phyloP scores from a whole-genome alignment of 164 flowering plant genomes.

The Dillenia suffruticosa region DNA sequence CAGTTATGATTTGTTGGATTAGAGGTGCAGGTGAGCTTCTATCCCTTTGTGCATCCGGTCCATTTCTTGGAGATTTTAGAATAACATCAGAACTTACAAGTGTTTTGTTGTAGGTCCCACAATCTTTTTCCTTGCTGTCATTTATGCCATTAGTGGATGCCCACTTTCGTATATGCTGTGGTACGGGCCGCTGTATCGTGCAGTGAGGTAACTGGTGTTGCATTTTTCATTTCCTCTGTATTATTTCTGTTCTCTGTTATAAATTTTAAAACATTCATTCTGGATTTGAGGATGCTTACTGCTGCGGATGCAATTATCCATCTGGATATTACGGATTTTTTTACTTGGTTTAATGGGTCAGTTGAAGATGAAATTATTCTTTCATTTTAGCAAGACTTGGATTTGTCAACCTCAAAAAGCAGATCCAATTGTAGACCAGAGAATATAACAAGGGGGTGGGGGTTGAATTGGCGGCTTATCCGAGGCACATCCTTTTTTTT shows the following conservation, averaged over 20 bases:
- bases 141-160: constrained; percentile 77
- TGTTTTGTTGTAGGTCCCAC: constrained; percentile 64
- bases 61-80: background rate
- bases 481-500: too few relatives aligned
- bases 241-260: constrained; percentile 17
- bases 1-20: constrained; percentile 81
- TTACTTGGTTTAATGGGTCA: too few relatives aligned
- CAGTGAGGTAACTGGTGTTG: constrained; percentile 62
- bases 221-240: constrained; percentile 6
- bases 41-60: background rate
- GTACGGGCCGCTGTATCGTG: constrained; percentile 98
- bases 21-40: constrained; percentile 74
- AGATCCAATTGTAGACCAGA: too few relatives aligned
- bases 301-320: too few relatives aligned
- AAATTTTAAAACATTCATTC: too few relatives aligned
- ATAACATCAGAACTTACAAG: constrained; percentile 11
- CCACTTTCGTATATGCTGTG: constrained; percentile 94
- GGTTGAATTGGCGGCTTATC: too few relatives aligned
- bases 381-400: too few relatives aligned
- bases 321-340: too few relatives aligned
- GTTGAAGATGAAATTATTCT: too few relatives aligned
- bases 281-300: too few relatives aligned
- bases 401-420: too few relatives aligned
- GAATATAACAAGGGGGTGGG: too few relatives aligned
- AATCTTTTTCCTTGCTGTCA: constrained; percentile 86